phyloP scores from a whole-genome alignment of 2,329 filamentous ascomycete species.

The Botryotinia calthae region DNA sequence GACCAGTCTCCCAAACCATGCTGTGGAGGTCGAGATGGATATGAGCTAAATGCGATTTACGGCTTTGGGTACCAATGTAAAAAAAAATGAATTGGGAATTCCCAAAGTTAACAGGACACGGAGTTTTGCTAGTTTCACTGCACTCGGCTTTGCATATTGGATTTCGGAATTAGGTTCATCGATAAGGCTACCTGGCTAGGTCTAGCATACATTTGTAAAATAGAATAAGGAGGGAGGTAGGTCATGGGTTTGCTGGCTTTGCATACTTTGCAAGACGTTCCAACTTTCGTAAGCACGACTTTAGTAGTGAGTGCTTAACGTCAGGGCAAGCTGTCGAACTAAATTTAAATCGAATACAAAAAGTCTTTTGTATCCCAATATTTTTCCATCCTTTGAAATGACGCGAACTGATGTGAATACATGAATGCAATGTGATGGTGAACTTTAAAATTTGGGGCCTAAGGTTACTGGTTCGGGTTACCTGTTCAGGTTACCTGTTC shows the following conservation, averaged over 20 bases:
- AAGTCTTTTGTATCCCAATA: neutral
- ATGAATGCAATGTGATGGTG: conserved; percentile 3
- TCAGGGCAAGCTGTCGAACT: neutral
- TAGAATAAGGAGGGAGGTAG: conserved; percentile 21
- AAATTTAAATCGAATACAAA: neutral
- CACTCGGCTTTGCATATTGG: conserved; percentile 23
- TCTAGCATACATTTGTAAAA: conserved; percentile 22
- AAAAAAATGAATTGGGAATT: conserved; percentile 18
- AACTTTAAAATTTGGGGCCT: neutral
- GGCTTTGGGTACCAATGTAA: conserved; percentile 16
- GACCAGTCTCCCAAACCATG: conserved; percentile 17
- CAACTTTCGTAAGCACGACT: conserved; percentile 7
- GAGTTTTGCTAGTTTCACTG: conserved; percentile 22
- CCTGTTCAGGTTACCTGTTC: conserved; percentile 5
- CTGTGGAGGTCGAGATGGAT: conserved; percentile 43
- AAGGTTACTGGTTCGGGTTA: conserved; percentile 6
- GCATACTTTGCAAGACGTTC: conserved; percentile 14
- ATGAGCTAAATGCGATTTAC: conserved; percentile 40
- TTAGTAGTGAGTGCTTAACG: conserved; percentile 1
- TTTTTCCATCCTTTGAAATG: neutral
- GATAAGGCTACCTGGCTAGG: conserved; percentile 22
- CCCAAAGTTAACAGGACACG: conserved; percentile 21
- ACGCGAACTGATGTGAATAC: neutral
- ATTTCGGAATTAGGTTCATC: conserved; percentile 19
- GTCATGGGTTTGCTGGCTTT: conserved; percentile 15